These are phyloP conservation scores for Candida nemodendra DNA, from an alignment of 805 yeast genomes.

Conservation along the genomic window DNA sequence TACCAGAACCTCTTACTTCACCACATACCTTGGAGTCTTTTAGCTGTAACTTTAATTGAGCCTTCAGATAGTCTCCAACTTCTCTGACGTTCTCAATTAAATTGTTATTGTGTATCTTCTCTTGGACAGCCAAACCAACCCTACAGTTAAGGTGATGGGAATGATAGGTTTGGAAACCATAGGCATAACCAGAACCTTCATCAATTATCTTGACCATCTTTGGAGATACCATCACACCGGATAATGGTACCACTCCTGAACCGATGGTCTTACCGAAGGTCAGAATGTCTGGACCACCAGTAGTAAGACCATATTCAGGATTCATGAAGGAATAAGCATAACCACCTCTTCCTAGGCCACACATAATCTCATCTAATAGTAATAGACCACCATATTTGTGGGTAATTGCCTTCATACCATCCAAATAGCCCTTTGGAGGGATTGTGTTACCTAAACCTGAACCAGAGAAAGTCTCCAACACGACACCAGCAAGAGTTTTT, in stretches of 20 bases:
- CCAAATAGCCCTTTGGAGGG: constrained; percentile 45
- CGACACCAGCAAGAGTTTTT: constrained; percentile 40
- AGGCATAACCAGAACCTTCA: constrained; percentile 40
- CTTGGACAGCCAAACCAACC: constrained; percentile 45
- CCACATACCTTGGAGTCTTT: constrained; percentile 37
- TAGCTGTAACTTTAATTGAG: constrained; percentile 29
- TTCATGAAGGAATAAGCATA: constrained; percentile 39
- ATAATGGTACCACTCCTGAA: constrained; percentile 48
- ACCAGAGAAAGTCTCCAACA: constrained; percentile 46
- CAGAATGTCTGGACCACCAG: constrained; percentile 44
- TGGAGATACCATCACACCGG: constrained; percentile 44
- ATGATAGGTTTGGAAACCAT: constrained; percentile 51
- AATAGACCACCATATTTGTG: constrained; percentile 50
- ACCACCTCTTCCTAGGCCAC: constrained; percentile 55
- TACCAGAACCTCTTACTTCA: constrained; percentile 52
- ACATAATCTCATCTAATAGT: constrained; percentile 54
- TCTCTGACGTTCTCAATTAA: constrained; percentile 40
- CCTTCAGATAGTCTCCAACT: constrained; percentile 43
- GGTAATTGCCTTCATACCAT: constrained; percentile 44
- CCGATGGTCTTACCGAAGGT: constrained; percentile 49
- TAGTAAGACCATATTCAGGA: constrained; percentile 14
- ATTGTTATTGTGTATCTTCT: constrained; percentile 37
- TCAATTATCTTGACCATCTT: constrained; percentile 36
- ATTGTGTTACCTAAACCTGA: constrained; percentile 45
- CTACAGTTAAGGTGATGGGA: constrained; percentile 44